Percentiles rank a stretch among this genome's conserved stretches.
phyloP scores from a whole-genome alignment of 73 alveolate genomes.

The Uronychia setigera region DNA sequence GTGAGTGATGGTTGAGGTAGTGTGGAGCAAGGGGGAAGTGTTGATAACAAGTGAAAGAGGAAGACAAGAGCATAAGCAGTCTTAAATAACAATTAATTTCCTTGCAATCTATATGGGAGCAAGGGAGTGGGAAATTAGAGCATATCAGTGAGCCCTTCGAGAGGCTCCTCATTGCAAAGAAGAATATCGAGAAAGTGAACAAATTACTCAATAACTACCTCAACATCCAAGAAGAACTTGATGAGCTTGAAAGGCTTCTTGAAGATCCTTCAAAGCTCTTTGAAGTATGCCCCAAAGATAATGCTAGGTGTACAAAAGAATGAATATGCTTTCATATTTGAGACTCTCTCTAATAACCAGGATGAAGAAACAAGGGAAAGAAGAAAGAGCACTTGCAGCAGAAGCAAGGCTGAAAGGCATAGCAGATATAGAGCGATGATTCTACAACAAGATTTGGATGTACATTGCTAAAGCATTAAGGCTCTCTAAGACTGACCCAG shows the following conservation, averaged over 20 bases:
- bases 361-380: background rate
- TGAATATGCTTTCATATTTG: background rate
- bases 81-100: no score
- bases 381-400: background rate
- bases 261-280: background rate
- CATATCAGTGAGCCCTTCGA: background rate
- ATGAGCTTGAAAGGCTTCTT: background rate
- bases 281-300: background rate
- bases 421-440: background rate
- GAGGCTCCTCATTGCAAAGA: background rate
- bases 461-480: background rate
- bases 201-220: background rate
- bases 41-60: background rate
- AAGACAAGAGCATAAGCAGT: background rate
- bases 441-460: background rate
- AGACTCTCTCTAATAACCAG: background rate
- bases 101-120: background rate
- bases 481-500: background rate
- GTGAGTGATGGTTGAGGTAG: no score
- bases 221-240: background rate
- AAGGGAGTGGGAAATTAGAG: background rate
- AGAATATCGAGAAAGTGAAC: background rate
- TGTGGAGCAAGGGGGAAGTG: background rate
- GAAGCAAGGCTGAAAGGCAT: slow-evolving; percentile 1
- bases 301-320: background rate